Conservation (phyloP, 1,284 basidiomycete species). For the Leccinum pallidistipes region DNA sequence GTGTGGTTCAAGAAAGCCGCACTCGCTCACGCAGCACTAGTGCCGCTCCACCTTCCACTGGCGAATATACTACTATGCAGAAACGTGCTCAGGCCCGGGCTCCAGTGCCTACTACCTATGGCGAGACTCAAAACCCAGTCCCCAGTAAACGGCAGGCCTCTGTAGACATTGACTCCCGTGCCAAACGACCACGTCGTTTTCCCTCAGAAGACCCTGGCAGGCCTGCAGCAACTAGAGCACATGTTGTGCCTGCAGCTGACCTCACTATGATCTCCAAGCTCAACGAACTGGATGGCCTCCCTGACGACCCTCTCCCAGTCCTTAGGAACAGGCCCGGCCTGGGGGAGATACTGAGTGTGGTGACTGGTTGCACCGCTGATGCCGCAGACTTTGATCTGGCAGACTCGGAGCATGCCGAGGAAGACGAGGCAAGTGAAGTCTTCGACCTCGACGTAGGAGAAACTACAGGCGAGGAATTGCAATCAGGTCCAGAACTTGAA, state of each 20-base stretch:
- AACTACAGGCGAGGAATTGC: no score
- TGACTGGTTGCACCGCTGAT: no score
- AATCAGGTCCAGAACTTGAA: background rate
- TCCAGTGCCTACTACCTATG: background rate
- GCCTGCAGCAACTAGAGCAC: background rate
- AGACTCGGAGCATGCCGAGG: no score
- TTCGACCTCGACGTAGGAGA: no score
- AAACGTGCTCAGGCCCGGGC: background rate
- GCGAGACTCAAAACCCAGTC: background rate
- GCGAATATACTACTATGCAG: background rate
- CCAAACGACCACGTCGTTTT: background rate
- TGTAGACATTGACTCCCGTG: background rate
- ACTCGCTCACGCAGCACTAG: background rate
- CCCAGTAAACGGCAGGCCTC: background rate
- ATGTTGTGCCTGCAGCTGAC: background rate
- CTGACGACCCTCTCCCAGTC: no score
- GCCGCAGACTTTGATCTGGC: no score
- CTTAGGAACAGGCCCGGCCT: background rate
- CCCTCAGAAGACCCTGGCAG: background rate
- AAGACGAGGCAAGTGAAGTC: no score
- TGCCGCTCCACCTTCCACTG: background rate
- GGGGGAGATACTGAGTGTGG: background rate
- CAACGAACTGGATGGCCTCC: background rate
- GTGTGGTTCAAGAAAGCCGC: background rate
- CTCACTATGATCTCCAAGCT: background rate